A percentile compares a stretch with the other conserved stretches of the same genome.
Evolutionary conservation across 345 rosid species (phyloP).

Genomic region (Rhodamnia rubescens): DNA sequence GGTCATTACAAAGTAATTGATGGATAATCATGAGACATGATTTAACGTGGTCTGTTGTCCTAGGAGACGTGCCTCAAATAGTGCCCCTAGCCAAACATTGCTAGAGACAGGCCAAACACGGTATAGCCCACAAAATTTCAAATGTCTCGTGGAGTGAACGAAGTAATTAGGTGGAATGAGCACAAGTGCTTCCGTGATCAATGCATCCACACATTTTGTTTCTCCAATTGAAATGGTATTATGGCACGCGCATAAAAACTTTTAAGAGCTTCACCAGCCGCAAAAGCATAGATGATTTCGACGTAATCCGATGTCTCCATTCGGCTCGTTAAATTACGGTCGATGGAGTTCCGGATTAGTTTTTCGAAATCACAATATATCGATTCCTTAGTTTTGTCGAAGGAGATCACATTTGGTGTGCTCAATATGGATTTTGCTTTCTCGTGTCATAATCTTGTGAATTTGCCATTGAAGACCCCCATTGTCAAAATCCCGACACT

Average conservation of each 20-base stretch:
- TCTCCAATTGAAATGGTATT: not conserved
- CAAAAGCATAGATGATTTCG: not conserved
- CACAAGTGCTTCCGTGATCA: not conserved
- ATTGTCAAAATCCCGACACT: not conserved
- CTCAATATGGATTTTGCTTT: no score
- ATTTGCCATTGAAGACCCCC: not conserved
- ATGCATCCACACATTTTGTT: not conserved
- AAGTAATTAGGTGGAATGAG: not conserved
- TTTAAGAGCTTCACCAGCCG: not conserved
- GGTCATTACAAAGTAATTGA: not conserved
- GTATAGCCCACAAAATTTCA: not conserved
- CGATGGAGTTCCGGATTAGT: not conserved
- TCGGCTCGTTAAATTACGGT: not conserved
- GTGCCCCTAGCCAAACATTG: not conserved
- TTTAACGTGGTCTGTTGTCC: not conserved
- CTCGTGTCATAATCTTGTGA: not conserved
- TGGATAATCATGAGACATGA: not conserved
- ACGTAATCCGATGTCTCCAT: no score
- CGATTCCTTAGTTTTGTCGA: not conserved
- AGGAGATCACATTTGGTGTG: not conserved
- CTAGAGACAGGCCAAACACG: not conserved
- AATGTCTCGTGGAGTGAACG: not conserved
- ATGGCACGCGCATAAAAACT: not conserved
- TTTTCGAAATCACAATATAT: not conserved
- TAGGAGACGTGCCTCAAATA: not conserved